Conservation (phyloP, 108 stramenopile genomes). For the Pseudonitzschia multiseries region DNA sequence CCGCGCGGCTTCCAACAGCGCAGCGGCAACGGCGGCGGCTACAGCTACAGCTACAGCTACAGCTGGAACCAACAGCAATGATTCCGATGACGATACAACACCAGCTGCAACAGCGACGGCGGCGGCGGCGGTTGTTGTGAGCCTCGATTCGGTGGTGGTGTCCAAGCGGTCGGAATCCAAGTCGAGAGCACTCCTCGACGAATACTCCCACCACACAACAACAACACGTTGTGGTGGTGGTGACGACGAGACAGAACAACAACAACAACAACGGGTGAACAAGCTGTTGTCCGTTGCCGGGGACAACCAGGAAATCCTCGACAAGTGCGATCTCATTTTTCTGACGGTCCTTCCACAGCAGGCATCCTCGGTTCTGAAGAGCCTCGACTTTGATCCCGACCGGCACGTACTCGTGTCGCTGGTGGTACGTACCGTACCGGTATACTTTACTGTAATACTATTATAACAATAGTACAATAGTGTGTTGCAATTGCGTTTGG, state of each 20-base stretch:
- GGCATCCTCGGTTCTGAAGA: constrained; percentile 46
- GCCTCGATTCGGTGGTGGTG: constrained; percentile 47
- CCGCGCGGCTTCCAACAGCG: too few species aligned
- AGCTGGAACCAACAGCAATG: background rate
- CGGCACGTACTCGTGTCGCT: constrained; percentile 75
- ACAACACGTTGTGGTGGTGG: too few species aligned
- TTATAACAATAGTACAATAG: too few species aligned
- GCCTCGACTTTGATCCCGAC: constrained; percentile 46
- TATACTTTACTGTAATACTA: too few species aligned
- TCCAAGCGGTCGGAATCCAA: constrained; percentile 61
- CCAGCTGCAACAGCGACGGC: background rate
- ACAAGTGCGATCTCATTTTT: constrained; percentile 69
- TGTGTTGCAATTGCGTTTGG: too few species aligned
- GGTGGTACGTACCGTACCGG: constrained; percentile 59
- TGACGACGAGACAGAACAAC: too few species aligned
- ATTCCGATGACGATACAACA: background rate
- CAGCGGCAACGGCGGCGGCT: too few species aligned
- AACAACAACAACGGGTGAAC: too few species aligned
- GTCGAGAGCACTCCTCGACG: constrained; percentile 38
- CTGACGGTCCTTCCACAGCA: constrained; percentile 72
- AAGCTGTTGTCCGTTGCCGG: constrained; percentile 58
- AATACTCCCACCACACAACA: too few species aligned
- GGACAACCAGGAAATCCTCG: constrained; percentile 68
- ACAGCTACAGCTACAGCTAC: too few species aligned
- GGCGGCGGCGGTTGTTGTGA: background rate